These are phyloP conservation scores for Taphrina flavorubra DNA, from an alignment of 1,139 yeast species.

Conservation along the genomic window DNA sequence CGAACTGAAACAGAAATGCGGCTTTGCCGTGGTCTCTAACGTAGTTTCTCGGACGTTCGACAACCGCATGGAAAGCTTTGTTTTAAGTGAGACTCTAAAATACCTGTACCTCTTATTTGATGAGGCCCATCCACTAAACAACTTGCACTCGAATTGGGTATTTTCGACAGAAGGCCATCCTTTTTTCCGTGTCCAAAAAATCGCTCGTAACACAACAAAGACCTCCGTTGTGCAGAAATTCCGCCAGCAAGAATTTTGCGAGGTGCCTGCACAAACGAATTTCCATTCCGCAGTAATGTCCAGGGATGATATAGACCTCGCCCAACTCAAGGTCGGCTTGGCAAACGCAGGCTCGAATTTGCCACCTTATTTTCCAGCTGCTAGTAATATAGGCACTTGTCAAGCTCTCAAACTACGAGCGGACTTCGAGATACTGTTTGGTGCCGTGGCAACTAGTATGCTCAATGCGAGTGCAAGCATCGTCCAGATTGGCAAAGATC, in stretches of 20 bases:
- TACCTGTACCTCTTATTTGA: constrained; percentile 83
- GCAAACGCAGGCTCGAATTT: neutral
- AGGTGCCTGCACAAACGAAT: neutral
- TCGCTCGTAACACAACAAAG: neutral
- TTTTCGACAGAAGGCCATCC: constrained; percentile 97
- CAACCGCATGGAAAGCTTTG: constrained; percentile 90
- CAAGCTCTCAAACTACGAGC: neutral
- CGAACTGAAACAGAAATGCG: constrained; percentile 53
- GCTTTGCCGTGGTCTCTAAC: constrained; percentile 64
- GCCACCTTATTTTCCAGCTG: constrained; percentile 8
- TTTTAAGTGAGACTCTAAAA: constrained; percentile 84
- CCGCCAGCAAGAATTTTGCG: neutral
- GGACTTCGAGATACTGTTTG: constrained; percentile 29
- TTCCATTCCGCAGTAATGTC: constrained; percentile 31
- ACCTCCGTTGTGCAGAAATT: neutral
- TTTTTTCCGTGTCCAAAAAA: constrained; percentile 1
- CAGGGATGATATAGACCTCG: constrained; percentile 12
- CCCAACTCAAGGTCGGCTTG: constrained; percentile 3
- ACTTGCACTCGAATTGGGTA: constrained; percentile 63
- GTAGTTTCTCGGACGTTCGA: constrained; percentile 67
- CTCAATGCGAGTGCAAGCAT: constrained; percentile 13
- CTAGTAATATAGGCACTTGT: neutral
- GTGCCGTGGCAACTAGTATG: constrained; percentile 3
- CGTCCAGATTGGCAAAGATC: constrained; percentile 22
- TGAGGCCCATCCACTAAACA: constrained; percentile 63